Base-by-base conservation (phyloP, 75 land plant genomes). In the Selaginella moellendorffii region DNA sequence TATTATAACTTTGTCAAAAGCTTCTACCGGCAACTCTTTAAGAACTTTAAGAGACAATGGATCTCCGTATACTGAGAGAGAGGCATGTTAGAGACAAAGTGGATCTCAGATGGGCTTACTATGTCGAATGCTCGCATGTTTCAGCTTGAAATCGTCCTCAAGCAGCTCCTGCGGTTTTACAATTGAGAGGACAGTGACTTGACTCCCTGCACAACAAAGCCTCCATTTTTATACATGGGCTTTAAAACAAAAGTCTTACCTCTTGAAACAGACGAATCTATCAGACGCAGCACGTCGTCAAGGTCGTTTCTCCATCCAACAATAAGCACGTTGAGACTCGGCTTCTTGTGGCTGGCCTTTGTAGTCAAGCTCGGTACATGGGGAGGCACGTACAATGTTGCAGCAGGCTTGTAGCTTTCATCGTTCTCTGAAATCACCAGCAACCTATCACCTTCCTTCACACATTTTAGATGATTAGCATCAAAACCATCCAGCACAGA, bases 301-400 rank as follows among this genome's bases (percentile, higher is more conserved):
- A 67, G 29, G 36, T 67, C 68, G 29, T 67, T 18, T 54, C 68
- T 52, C 68, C 68, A 67, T 27, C 68, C 68, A 54, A 54, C 52
- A 17, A 67, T 67, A 19, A 67, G 68, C 9, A 54, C 21, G 26
- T 67, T 67, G 18, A 67, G 29, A 1, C 52, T 56, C 20, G 61
- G 61, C 68, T 67, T 67, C 0, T 8, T 0, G 61, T 25, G 68
- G 30, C 30, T 36, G 46, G 10, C 53, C 68, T 67, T 20, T 2
- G 53, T n/a, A 0, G 1, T 54, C 61, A 54, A 27, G 29, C 19
- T 28, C 0, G 25, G 19, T 18, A 56, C 12, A n/a, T 67, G 1
- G 28, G 52, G 1, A 26, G 68, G 68, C 22, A 56, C 68, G 28
- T 54, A 22, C 17, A 56, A 52, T 0, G 0, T 54, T n/a, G n/a